Base-by-base conservation (phyloP, 306 rosid species). In the Vicia faba region DNA sequence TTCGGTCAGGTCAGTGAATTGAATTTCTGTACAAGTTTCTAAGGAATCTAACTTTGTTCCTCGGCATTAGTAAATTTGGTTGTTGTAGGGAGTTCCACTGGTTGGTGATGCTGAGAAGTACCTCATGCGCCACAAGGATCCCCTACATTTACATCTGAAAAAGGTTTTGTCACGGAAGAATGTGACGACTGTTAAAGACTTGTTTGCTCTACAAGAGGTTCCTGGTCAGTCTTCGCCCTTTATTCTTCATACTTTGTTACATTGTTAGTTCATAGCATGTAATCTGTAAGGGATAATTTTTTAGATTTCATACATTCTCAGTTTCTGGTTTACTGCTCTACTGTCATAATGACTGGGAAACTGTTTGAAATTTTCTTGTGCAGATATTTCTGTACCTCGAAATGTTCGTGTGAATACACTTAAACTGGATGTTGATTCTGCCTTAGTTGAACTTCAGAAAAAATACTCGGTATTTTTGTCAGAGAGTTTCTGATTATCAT, bases 351-450 rank as follows among this genome's bases (percentile, higher is more conserved):
- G 45, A 39, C 46, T 45, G 40, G 46, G 54, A 49, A 56, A 29
- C 23, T 45, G 71, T 66, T 67, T 62, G 4, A 62, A 72, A 12
- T 54, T 69, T 79, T 70, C 35, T 64, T 53, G 50, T 86, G 85
- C 96, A 86, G 96, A 78, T 72, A 62, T 79, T 68, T 83, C 87
- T 64, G 29, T 61, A 60, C 92, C 96, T 74, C 91, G 99, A 50
- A 77, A 78, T 79, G 93, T 90, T 78, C 96, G 96, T n/a, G 96
- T 90, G 19, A 90, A 90, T 78, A 82, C 99, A 14, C 87, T 90
- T 81, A 88, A 90, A 74, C 53, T 93, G 16, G 86, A 86, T 80
- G 92, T 85, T 66, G 82, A 79, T 43, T 75, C 89, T 49, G 96
- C 92, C 68, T 31, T 83, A 14, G 82, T 59, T 10, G 95, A 86